Evolutionary conservation across 2,329 filamentous ascomycete genomes (phyloP).

Genomic region (Aspergillus sp.): DNA sequence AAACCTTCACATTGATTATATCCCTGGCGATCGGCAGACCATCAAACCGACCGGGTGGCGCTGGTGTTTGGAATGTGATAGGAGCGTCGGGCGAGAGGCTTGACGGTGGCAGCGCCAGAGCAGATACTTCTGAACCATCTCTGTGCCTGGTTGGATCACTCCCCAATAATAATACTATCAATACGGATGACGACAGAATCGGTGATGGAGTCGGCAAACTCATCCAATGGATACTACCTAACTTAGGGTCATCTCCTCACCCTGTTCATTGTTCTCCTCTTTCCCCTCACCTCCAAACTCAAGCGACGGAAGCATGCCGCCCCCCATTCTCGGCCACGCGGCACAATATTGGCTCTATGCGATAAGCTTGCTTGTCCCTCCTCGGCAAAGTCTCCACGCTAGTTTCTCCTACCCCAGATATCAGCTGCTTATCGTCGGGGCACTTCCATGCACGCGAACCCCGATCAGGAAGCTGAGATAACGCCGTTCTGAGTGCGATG

Average conservation of each 20-base stretch:
- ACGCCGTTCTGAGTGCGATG: not conserved
- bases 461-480: conserved; percentile 1
- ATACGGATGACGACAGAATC: too few relatives aligned
- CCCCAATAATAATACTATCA: too few relatives aligned
- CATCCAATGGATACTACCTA: conserved; percentile 12
- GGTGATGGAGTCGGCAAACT: conserved; percentile 3
- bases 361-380: conserved; percentile 4
- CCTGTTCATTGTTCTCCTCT: conserved; percentile 3
- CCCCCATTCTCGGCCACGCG: not conserved
- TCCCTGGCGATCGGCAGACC: too few relatives aligned
- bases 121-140: too few relatives aligned
- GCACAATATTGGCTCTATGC: not conserved
- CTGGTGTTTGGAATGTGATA: too few relatives aligned
- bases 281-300: conserved; percentile 5
- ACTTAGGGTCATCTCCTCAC: too few relatives aligned
- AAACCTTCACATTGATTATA: not conserved
- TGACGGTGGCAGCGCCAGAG: too few relatives aligned
- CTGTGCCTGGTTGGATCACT: too few relatives aligned
- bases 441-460: not conserved
- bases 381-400: not conserved
- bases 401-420: conserved; percentile 16
- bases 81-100: too few relatives aligned
- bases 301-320: not conserved
- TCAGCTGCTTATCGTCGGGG: conserved; percentile 17
- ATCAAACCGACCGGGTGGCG: too few relatives aligned